Base-by-base conservation (phyloP, 129 eudicot species). In the Lactuca sativa region DNA sequence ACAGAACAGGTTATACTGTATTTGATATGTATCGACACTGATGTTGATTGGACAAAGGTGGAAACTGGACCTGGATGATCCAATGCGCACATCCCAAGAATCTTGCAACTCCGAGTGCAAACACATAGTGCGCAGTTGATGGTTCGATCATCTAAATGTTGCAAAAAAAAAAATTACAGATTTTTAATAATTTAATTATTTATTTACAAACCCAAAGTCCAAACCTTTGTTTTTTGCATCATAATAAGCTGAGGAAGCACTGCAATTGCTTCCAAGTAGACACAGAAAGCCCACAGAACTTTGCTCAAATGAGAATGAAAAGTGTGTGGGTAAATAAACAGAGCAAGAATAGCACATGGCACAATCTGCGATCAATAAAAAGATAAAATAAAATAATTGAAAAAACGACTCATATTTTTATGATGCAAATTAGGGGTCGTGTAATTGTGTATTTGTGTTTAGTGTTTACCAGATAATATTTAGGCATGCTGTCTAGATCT, bases 181-280 rank as follows among this genome's bases (percentile, higher is more conserved):
- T 9, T 10, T 44, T 44, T 44, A 44, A 9, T 44, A 44, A 44
- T 44, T 10, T 7, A 66, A 64, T 14, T 59, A 17, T 9, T 36
- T 40, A 33, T 36, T 12, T 2, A 53, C 30, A 6, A 55, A 43
- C 0, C 10, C 9, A 7, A 47, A 40, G 64, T 49, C 4, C 34
- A 70, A 72, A 92, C 97, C 97, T 92, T 86, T 56, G 96, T 80
- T 34, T 92, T 92, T 74, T 92, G 98, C 85, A 92, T 83, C 82
- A 85, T 71, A 15, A 75, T 80, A 70, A 92, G 95, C 74, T 92
- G 98, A 69, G 98, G 96, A 66, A 92, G 73, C 56, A 92, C 95
- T 43, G 98, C 81, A 64, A 92, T 79, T 51, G 98, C 72, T 83
- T 92, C 98, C 75, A 92, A 59, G 59, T 81, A 86, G 66, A 89